A percentile compares a stretch with the other conserved stretches of the same genome.
Evolutionary conservation across 2,329 filamentous ascomycete species (phyloP).

Genomic region (Sporothrix inflata): DNA sequence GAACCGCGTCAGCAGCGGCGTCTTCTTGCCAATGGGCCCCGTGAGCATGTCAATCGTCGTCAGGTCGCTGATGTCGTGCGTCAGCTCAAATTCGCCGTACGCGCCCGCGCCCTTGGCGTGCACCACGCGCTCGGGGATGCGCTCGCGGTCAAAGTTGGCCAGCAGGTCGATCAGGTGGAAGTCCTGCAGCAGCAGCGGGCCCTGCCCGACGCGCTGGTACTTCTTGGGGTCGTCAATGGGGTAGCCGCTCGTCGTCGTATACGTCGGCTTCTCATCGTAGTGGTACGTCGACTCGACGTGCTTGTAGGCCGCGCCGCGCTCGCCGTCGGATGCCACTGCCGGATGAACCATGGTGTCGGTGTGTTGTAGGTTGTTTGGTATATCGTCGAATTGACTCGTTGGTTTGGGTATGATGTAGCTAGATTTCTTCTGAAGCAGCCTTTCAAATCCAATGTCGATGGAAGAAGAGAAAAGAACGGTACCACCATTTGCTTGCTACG

Average conservation of each 20-base stretch:
- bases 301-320: slow-evolving; percentile 18
- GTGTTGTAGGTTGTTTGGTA: not conserved
- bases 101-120: slow-evolving; percentile 38
- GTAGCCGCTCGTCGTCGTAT: slow-evolving; percentile 63
- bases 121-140: slow-evolving; percentile 37
- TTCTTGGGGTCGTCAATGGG: slow-evolving; percentile 55
- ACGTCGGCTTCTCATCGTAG: slow-evolving; percentile 61
- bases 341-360: slow-evolving; percentile 16
- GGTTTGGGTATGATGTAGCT: not conserved
- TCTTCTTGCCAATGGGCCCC: slow-evolving; percentile 44
- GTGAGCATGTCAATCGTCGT: slow-evolving; percentile 31
- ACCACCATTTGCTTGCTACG: not conserved
- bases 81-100: slow-evolving; percentile 37
- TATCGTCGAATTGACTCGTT: too few species aligned
- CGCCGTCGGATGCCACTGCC: not conserved
- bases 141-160: slow-evolving; percentile 53
- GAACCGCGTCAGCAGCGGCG: slow-evolving; percentile 70
- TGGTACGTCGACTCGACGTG: slow-evolving; percentile 47
- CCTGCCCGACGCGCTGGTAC: slow-evolving; percentile 41
- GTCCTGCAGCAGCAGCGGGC: slow-evolving; percentile 65
- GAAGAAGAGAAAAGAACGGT: not conserved
- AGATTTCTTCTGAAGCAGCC: not conserved
- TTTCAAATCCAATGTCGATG: not conserved
- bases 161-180: slow-evolving; percentile 68
- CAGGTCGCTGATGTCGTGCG: slow-evolving; percentile 34